Percentiles rank a stretch among this genome's conserved stretches.
phyloP scores from a whole-genome alignment of 139 green algal genomes.

The Medakamo hakoo region DNA sequence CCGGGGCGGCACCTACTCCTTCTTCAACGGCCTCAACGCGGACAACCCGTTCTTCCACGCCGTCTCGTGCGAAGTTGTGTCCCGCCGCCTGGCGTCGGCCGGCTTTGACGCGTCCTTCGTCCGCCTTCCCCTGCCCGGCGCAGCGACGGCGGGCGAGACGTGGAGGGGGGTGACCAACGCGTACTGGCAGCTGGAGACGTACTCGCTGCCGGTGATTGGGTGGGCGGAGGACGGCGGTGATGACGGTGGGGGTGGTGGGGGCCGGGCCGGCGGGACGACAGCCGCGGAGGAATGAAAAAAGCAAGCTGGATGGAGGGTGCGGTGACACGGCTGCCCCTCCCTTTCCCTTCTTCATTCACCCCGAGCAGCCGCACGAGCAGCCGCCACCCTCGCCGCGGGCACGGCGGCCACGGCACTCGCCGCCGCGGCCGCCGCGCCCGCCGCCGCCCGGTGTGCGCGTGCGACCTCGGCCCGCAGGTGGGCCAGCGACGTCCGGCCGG shows the following conservation, averaged over 20 bases:
- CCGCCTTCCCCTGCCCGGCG: conserved; percentile 27
- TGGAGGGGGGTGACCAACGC: conserved; percentile 51
- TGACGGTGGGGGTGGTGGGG: too few species aligned
- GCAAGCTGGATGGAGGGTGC: too few species aligned
- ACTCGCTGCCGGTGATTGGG: conserved; percentile 31
- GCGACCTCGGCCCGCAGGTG: neutral
- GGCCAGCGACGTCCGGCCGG: neutral
- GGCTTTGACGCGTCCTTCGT: conserved; percentile 43
- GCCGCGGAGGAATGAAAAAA: too few species aligned
- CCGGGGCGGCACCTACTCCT: conserved; percentile 58
- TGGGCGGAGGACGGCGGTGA: neutral
- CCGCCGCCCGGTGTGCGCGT: neutral
- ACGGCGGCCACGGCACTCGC: too few species aligned
- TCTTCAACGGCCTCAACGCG: conserved; percentile 68
- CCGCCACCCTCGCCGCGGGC: too few species aligned
- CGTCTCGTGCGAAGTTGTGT: conserved; percentile 40
- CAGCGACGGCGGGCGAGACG: conserved; percentile 26
- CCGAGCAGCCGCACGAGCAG: neutral
- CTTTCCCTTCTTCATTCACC: too few species aligned
- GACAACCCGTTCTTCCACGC: conserved; percentile 57
- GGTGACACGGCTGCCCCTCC: too few species aligned
- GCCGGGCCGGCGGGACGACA: too few species aligned
- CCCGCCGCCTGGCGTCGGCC: conserved; percentile 15
- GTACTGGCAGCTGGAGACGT: conserved; percentile 46
- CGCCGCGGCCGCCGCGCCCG: too few species aligned